phyloP scores from a whole-genome alignment of 176 grass and related monocot genomes.

The Zoysia japonica region DNA sequence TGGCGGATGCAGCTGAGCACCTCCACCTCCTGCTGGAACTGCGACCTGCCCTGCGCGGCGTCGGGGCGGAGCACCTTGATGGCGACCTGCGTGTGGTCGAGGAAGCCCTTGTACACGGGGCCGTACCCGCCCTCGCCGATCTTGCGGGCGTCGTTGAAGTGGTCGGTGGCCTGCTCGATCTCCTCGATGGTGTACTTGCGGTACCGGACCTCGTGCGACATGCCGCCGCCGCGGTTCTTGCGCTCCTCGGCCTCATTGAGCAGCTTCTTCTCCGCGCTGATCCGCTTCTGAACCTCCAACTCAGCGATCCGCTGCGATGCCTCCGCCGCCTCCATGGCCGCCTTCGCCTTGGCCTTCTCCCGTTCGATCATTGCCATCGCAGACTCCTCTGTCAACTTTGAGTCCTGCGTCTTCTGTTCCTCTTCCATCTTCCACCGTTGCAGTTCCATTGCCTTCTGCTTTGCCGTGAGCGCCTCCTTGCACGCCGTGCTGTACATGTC shows the following conservation, averaged over 20 bases:
- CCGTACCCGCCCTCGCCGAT: constrained; percentile 95
- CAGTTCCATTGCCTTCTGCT: constrained; percentile 83
- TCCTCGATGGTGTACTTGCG: constrained; percentile 82
- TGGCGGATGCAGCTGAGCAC: constrained; percentile 94
- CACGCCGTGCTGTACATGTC: constrained; percentile 99
- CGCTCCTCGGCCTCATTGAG: constrained; percentile 68
- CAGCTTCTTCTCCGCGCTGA: constrained; percentile 65
- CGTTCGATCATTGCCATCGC: constrained; percentile 66
- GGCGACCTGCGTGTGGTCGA: constrained; percentile 82
- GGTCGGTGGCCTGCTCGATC: constrained; percentile 73
- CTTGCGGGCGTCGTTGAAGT: constrained; percentile 63
- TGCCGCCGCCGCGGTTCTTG: constrained; percentile 30
- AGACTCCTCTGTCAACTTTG: constrained; percentile 55
- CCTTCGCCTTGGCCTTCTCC: constrained; percentile 62
- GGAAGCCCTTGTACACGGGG: constrained; percentile 72
- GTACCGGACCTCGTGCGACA: constrained; percentile 49
- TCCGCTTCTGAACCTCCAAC: constrained; percentile 78
- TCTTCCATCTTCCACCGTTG: constrained; percentile 78
- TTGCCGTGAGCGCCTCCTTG: constrained; percentile 78
- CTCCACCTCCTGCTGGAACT: constrained; percentile 95
- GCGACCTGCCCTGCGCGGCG: constrained; percentile 82
- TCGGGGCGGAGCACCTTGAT: constrained; percentile 95
- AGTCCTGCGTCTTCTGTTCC: constrained; percentile 53
- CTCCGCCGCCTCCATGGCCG: constrained; percentile 65
- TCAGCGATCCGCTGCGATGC: constrained; percentile 69